Conservation (phyloP, 176 grass and related monocot genomes). For the Eremochloa ophiuroides region DNA sequence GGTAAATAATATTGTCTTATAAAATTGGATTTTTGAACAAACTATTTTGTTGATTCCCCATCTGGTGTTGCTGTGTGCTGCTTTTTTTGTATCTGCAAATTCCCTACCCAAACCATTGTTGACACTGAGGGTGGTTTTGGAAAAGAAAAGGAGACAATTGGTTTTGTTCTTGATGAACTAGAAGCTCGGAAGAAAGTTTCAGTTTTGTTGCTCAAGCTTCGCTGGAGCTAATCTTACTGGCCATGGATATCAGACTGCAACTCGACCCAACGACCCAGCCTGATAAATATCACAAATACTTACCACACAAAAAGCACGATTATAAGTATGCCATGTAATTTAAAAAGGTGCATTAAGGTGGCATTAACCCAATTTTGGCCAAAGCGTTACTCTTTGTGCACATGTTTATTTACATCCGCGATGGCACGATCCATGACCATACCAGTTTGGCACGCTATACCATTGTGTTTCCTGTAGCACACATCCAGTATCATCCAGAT, state of each 20-base stretch:
- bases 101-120: background rate
- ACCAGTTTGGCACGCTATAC: background rate
- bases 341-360: no score
- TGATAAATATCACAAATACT: no score
- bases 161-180: background rate
- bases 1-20: slow-evolving; percentile 18
- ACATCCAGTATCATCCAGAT: background rate
- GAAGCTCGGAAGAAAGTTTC: background rate
- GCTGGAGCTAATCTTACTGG: background rate
- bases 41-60: background rate
- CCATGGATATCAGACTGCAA: background rate
- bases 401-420: no score
- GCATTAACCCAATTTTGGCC: background rate
- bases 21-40: background rate
- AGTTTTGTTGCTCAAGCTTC: background rate
- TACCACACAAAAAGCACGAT: no score
- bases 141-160: no score
- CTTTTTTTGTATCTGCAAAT: background rate
- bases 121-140: background rate
- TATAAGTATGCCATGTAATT: no score
- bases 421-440: background rate
- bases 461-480: background rate
- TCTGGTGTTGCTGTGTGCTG: background rate
- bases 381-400: no score
- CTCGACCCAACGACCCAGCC: no score